These are phyloP conservation scores for Didymella keratinophila DNA, from an alignment of 2,329 filamentous ascomycete species.

Conservation along the genomic window DNA sequence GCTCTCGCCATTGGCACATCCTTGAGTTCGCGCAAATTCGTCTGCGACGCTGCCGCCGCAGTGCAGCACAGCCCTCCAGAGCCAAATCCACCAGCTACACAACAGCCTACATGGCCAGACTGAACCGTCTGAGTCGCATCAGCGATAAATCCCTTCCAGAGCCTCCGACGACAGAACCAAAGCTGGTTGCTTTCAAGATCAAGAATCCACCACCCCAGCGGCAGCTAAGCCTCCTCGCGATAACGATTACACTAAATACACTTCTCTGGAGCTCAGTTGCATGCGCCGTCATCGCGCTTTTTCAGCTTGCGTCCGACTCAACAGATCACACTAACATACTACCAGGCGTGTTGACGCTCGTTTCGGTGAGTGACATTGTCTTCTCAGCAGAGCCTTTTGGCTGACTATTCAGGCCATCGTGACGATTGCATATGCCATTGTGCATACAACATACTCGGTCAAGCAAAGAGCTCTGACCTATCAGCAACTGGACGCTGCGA, in stretches of 20 bases:
- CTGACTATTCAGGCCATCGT: conserved; percentile 39
- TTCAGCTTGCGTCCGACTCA: conserved; percentile 39
- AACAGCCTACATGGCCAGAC: conserved; percentile 7
- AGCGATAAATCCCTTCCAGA: conserved; percentile 5
- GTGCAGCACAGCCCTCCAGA: not conserved
- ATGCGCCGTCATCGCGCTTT: conserved; percentile 39
- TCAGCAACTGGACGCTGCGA: conserved; percentile 31
- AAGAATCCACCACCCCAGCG: conserved; percentile 33
- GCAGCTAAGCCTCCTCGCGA: conserved; percentile 43
- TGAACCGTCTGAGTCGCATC: conserved; percentile 12
- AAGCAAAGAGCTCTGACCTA: conserved; percentile 44
- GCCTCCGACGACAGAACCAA: not conserved
- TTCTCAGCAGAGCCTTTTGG: not conserved
- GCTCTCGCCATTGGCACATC: not conserved
- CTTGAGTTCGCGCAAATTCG: not conserved
- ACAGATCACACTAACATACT: conserved; percentile 41
- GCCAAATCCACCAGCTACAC: not conserved
- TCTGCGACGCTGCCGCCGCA: not conserved
- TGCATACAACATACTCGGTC: conserved; percentile 47
- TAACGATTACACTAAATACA: conserved; percentile 45
- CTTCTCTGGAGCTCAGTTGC: conserved; percentile 46
- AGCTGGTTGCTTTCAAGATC: conserved; percentile 8
- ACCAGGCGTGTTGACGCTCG: conserved; percentile 42
- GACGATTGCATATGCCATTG: conserved; percentile 44
- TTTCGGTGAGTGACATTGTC: conserved; percentile 38